These are phyloP conservation scores for Cercophora samala DNA, from an alignment of 495 filamentous ascomycete genomes.

Conservation along the genomic window DNA sequence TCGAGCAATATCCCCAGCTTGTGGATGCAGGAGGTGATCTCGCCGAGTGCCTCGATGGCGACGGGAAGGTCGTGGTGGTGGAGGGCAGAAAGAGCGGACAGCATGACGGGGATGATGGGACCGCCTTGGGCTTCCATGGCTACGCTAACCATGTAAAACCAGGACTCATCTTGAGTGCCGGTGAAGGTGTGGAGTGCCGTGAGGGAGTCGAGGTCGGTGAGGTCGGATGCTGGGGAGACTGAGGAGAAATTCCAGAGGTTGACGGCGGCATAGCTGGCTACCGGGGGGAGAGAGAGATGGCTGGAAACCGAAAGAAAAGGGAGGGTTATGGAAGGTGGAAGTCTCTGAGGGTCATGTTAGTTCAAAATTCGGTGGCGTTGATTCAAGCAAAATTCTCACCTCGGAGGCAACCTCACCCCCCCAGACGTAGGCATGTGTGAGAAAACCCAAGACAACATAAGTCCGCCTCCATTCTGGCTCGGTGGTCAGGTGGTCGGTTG, in stretches of 20 bases:
- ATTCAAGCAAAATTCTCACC: slow-evolving; percentile 19
- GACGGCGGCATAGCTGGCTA: slow-evolving; percentile 85
- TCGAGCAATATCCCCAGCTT: slow-evolving; percentile 64
- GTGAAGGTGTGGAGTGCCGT: slow-evolving; percentile 81
- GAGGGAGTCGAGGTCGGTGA: slow-evolving; percentile 69
- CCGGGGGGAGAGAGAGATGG: slow-evolving; percentile 59
- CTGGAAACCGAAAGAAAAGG: not conserved
- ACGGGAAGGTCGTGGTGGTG: slow-evolving; percentile 53
- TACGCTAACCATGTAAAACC: slow-evolving; percentile 94
- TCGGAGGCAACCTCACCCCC: slow-evolving; percentile 35
- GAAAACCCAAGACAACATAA: slow-evolving; percentile 72
- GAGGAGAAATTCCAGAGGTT: slow-evolving; percentile 88
- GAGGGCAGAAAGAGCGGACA: slow-evolving; percentile 69
- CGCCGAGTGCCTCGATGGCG: slow-evolving; percentile 61
- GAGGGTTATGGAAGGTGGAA: not conserved
- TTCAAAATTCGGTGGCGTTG: not conserved
- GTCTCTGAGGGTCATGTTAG: not conserved
- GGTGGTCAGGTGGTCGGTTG: slow-evolving; percentile 57
- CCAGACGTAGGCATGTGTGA: slow-evolving; percentile 83
- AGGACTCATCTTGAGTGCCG: slow-evolving; percentile 88
- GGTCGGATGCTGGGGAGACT: slow-evolving; percentile 36
- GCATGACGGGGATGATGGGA: slow-evolving; percentile 73
- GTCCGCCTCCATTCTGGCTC: slow-evolving; percentile 79
- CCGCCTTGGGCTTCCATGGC: slow-evolving; percentile 90
- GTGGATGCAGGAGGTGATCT: slow-evolving; percentile 67